Conservation (phyloP, 2,329 filamentous ascomycete genomes). For the Neophaeococcomyces aloes region DNA sequence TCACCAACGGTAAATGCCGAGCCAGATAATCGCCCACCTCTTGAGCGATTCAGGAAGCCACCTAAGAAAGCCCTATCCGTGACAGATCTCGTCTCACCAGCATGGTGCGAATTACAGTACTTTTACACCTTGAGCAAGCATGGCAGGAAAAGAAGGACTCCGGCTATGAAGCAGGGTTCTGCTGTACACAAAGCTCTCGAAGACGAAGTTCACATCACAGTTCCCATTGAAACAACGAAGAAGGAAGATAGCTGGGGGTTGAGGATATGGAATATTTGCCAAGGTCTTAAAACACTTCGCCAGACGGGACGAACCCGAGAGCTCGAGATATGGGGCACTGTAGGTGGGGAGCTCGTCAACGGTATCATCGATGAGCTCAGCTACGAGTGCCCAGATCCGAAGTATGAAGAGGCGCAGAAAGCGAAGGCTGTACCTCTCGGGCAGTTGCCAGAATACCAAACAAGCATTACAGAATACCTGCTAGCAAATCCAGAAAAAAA, state of each 20-base stretch:
- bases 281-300: conserved; percentile 64
- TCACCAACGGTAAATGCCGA: conserved; percentile 14
- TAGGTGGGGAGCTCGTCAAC: conserved; percentile 74
- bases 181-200: conserved; percentile 74
- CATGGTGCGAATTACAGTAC: conserved; percentile 95
- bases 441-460: conserved; percentile 34
- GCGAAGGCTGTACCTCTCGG: conserved; percentile 45
- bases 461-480: conserved; percentile 36
- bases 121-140: conserved; percentile 72
- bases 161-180: conserved; percentile 74
- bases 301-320: conserved; percentile 64
- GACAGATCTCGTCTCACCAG: conserved; percentile 74
- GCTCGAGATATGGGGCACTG: conserved; percentile 71
- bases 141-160: conserved; percentile 63
- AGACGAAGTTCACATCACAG: conserved; percentile 68
- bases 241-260: conserved; percentile 77
- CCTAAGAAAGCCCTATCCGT: conserved; percentile 75
- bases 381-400: conserved; percentile 62
- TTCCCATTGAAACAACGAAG: conserved; percentile 59
- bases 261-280: conserved; percentile 80
- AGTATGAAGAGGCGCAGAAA: conserved; percentile 46
- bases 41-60: conserved; percentile 67
- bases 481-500: conserved; percentile 20
- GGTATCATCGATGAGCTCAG: conserved; percentile 83
- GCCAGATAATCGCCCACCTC: conserved; percentile 47